A percentile compares a stretch with the other conserved stretches of the same genome.
Evolutionary conservation across 805 yeast species (phyloP).

Genomic region (Saccharomycopsis synnaedendra): DNA sequence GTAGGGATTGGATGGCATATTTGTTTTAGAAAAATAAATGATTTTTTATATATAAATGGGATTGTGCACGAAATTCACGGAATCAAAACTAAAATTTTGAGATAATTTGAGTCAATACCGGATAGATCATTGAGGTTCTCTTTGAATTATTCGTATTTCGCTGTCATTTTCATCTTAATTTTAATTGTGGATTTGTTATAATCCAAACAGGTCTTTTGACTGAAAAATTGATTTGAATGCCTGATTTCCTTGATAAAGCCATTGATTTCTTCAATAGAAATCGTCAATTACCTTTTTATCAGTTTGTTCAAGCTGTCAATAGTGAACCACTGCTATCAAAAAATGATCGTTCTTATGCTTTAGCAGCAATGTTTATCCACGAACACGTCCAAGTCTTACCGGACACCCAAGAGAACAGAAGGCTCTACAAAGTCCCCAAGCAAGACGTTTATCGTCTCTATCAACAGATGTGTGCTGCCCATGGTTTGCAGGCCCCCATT

Average conservation of each 20-base stretch:
- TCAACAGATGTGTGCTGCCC: not conserved
- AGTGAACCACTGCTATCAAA: not conserved
- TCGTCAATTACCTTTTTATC: not conserved
- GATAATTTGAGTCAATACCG: too few species aligned
- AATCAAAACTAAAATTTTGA: too few species aligned
- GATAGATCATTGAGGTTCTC: too few species aligned
- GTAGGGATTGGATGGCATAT: too few species aligned
- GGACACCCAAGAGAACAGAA: not conserved
- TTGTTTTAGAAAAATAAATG: too few species aligned
- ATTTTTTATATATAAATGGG: too few species aligned
- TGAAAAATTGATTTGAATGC: not conserved
- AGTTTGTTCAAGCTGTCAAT: not conserved
- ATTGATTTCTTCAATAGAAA: not conserved
- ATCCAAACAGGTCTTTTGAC: not conserved
- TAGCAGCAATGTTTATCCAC: not conserved
- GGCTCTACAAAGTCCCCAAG: not conserved
- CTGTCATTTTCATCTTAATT: not conserved
- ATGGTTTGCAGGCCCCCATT: not conserved
- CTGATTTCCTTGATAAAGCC: not conserved
- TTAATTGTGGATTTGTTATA: not conserved
- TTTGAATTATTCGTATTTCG: not conserved
- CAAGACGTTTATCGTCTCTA: not conserved
- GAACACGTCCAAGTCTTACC: not conserved
- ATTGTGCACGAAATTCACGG: too few species aligned
- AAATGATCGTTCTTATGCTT: not conserved